Evolutionary conservation across 768 basidiomycete genomes (phyloP).

Genomic region (Hypholoma sublateritium): DNA sequence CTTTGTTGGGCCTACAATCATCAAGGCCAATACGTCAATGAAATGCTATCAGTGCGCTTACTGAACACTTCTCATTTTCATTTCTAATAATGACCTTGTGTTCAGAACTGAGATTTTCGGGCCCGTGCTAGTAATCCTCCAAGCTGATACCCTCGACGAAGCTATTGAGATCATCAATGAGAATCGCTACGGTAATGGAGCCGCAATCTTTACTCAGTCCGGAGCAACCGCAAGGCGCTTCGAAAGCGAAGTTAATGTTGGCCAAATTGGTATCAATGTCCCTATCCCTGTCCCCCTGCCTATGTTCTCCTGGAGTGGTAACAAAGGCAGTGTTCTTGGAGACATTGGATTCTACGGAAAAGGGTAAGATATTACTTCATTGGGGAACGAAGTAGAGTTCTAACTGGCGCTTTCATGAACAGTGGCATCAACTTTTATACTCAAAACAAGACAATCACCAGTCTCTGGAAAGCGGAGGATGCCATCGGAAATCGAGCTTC

Average conservation of each 20-base stretch:
- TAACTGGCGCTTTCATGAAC: constrained; percentile 3
- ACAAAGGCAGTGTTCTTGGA: constrained; percentile 84
- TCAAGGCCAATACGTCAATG: constrained; percentile 84
- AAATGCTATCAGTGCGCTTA: constrained; percentile 75
- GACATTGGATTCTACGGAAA: constrained; percentile 93
- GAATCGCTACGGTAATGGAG: constrained; percentile 92
- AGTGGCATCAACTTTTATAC: constrained; percentile 96
- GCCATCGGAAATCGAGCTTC: constrained; percentile 78
- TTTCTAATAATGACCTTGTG: neutral
- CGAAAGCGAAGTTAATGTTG: constrained; percentile 83
- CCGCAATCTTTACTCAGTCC: constrained; percentile 94
- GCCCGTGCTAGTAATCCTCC: constrained; percentile 78
- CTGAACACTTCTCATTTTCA: neutral
- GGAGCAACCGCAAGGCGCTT: constrained; percentile 95
- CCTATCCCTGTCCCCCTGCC: constrained; percentile 89
- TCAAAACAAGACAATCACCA: constrained; percentile 94
- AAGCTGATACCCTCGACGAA: constrained; percentile 84
- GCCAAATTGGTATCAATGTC: constrained; percentile 92
- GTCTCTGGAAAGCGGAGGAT: constrained; percentile 89
- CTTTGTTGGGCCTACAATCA: constrained; percentile 91
- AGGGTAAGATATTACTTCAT: constrained; percentile 43
- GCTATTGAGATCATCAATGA: constrained; percentile 87
- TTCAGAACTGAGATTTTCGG: constrained; percentile 93
- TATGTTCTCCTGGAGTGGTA: constrained; percentile 97
- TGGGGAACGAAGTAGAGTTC: neutral